Percentiles rank a stretch among this genome's conserved stretches.
phyloP scores from a whole-genome alignment of 2,329 filamentous ascomycete genomes.

The Botrytis elliptica region DNA sequence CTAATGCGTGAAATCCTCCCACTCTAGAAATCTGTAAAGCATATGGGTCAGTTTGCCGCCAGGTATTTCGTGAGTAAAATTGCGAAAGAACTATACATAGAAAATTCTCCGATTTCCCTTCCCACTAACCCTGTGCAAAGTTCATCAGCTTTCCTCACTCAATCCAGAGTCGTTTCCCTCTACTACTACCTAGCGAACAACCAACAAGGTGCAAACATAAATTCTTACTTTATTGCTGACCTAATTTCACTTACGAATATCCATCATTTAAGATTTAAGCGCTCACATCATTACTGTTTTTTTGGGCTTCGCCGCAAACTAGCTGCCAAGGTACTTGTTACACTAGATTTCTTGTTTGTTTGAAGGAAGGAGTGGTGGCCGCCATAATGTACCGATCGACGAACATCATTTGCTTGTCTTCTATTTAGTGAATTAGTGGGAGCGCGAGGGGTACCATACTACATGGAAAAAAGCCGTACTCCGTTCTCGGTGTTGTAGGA shows the following conservation, averaged over 20 bases:
- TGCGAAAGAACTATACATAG: not conserved
- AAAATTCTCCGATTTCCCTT: not conserved
- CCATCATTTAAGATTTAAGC: not conserved
- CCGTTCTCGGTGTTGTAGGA: not conserved
- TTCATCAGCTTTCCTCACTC: not conserved
- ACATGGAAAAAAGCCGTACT: not conserved
- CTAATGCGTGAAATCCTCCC: not conserved
- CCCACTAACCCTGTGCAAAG: not conserved
- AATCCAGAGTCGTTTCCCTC: not conserved
- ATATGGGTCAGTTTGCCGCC: not conserved
- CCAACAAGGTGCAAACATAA: not conserved
- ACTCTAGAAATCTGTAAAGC: not conserved
- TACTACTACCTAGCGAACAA: not conserved
- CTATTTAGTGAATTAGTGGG: not conserved
- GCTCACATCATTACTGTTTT: not conserved
- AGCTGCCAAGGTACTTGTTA: not conserved
- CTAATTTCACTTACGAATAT: not conserved
- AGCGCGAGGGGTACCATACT: constrained; percentile 3
- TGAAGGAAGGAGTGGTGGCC: not conserved
- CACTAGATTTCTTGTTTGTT: constrained; percentile 1
- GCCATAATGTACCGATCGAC: not conserved
- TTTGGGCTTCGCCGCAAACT: not conserved
- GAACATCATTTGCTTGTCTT: not conserved
- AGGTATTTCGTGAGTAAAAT: not conserved
- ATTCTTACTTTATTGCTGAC: not conserved